Evolutionary conservation across 805 yeast species (phyloP).

Genomic region (Kodamaea lidongshanica): DNA sequence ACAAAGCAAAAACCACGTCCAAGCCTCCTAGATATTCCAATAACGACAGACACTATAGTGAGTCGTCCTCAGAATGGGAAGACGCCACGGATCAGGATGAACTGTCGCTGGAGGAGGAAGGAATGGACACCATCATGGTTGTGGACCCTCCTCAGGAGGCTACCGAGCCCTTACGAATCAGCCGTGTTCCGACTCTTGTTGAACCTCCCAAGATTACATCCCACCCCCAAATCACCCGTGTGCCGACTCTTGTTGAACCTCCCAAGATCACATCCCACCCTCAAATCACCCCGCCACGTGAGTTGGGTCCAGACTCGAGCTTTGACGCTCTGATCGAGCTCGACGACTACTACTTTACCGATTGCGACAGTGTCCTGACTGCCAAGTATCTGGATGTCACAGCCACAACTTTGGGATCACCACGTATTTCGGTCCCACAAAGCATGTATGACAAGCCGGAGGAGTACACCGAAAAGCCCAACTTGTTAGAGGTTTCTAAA

Average conservation of each 20-base stretch:
- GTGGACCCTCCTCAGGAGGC: constrained; percentile 4
- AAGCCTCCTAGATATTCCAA: too few relatives aligned
- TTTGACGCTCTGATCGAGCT: constrained; percentile 7
- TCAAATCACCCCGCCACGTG: too few relatives aligned
- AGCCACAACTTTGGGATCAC: constrained; percentile 3
- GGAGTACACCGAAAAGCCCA: too few relatives aligned
- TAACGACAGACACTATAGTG: background rate
- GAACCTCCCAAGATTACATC: constrained; percentile 1
- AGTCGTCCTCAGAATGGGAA: too few relatives aligned
- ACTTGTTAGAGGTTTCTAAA: too few relatives aligned
- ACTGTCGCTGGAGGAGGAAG: constrained; percentile 1
- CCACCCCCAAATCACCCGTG: background rate
- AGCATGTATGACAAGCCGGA: background rate
- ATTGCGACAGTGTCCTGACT: constrained; percentile 9
- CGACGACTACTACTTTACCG: constrained; percentile 10
- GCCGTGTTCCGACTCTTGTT: constrained; percentile 8
- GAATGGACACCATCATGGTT: constrained; percentile 1
- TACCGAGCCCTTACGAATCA: constrained; percentile 13
- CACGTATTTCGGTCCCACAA: background rate
- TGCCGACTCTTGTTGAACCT: constrained; percentile 1
- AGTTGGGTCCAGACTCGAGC: constrained; percentile 3
- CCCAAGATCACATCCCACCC: constrained; percentile 2
- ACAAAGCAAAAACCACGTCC: background rate
- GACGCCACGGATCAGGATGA: background rate
- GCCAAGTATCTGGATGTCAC: constrained; percentile 11